A percentile compares a stretch with the other conserved stretches of the same genome.
Conservation (phyloP, 495 filamentous ascomycete species). For the Daldinia caldariorum region DNA sequence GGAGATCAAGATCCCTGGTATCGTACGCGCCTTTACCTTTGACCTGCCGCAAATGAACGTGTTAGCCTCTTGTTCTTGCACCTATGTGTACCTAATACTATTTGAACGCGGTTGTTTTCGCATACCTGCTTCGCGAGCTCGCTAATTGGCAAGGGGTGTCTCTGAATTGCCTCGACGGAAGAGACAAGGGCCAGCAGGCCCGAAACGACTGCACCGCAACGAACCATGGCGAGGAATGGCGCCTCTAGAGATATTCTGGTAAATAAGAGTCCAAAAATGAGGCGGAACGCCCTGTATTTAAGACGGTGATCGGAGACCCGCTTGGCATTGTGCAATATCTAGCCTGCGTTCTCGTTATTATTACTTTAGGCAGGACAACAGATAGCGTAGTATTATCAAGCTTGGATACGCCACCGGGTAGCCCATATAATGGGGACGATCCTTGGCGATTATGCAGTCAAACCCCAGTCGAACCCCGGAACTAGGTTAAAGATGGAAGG, state of each 20-base stretch:
- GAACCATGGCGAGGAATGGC: constrained; percentile 29
- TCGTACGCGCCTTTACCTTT: constrained; percentile 31
- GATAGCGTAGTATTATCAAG: constrained; percentile 21
- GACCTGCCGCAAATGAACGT: constrained; percentile 17
- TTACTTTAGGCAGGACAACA: constrained; percentile 43
- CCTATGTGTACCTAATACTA: background rate
- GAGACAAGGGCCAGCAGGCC: constrained; percentile 31
- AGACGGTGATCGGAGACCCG: constrained; percentile 16
- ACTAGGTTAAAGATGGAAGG: constrained; percentile 40
- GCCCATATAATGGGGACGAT: constrained; percentile 30
- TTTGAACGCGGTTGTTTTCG: background rate
- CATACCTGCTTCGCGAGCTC: constrained; percentile 40
- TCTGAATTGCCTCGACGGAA: constrained; percentile 31
- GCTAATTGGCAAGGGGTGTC: constrained; percentile 38
- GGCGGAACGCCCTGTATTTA: constrained; percentile 22
- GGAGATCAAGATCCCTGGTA: constrained; percentile 51
- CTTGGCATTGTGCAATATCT: constrained; percentile 41
- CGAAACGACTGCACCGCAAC: constrained; percentile 20
- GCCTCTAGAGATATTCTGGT: constrained; percentile 7
- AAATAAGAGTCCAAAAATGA: constrained; percentile 15
- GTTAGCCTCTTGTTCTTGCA: background rate
- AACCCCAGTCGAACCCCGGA: constrained; percentile 2
- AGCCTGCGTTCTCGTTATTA: constrained; percentile 24
- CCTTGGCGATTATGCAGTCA: constrained; percentile 32
- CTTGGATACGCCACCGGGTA: constrained; percentile 9